Conservation (phyloP, 345 rosid genomes). For the Arabidopsis arenosa region DNA sequence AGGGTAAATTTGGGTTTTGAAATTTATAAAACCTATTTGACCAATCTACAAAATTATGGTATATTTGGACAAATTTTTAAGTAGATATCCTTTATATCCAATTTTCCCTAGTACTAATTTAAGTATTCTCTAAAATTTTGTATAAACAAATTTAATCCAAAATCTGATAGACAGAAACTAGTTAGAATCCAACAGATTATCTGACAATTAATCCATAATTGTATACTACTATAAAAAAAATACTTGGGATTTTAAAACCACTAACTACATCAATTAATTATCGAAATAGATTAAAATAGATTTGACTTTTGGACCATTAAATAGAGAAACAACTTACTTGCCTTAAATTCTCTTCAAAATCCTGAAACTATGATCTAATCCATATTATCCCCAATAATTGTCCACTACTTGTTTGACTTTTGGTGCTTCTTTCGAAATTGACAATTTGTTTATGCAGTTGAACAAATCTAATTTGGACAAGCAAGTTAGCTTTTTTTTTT, state of each 20-base stretch:
- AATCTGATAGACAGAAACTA: not conserved
- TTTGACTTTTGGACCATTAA: not conserved
- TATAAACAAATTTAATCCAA: not conserved
- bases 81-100: too few relatives aligned
- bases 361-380: not conserved
- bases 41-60: too few relatives aligned
- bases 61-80: too few relatives aligned
- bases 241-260: not conserved
- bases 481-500: not conserved
- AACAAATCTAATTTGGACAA: not conserved
- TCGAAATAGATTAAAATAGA: not conserved
- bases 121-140: too few relatives aligned
- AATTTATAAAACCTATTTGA: too few relatives aligned
- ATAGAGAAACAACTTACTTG: not conserved
- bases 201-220: not conserved
- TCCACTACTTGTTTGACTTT: not conserved
- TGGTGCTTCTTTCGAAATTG: not conserved
- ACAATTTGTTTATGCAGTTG: not conserved
- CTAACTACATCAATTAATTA: not conserved
- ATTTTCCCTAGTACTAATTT: too few relatives aligned
- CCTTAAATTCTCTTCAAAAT: not conserved
- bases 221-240: too few relatives aligned
- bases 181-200: not conserved
- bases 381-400: conserved; percentile 10
- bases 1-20: too few relatives aligned